phyloP scores from a whole-genome alignment of 257 asterid genomes.

The Verbascum thapsus region DNA sequence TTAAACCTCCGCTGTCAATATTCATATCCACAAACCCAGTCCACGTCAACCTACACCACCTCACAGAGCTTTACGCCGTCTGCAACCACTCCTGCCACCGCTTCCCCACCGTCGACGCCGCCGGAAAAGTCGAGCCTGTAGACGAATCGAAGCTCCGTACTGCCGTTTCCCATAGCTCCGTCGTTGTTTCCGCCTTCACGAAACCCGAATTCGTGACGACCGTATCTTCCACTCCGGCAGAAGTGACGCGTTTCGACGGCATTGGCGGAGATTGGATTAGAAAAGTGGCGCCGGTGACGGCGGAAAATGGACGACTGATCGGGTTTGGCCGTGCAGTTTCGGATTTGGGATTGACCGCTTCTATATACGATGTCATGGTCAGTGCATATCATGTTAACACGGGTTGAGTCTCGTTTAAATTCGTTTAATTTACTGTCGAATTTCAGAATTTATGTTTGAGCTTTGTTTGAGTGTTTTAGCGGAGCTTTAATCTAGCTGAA shows the following conservation, averaged over 20 bases:
- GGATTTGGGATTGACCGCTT: constrained; percentile 75
- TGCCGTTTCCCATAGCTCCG: constrained; percentile 73
- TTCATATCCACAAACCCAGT: constrained; percentile 64
- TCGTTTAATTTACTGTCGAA: too few species aligned
- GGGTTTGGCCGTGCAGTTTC: constrained; percentile 96
- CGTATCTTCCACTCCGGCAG: constrained; percentile 25
- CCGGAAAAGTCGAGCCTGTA: constrained; percentile 63
- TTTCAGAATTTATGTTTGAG: too few species aligned
- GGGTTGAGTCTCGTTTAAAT: too few species aligned
- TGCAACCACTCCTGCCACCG: constrained; percentile 93
- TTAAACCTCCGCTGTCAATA: constrained; percentile 51
- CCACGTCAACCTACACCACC: constrained; percentile 50
- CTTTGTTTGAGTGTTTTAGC: too few species aligned
- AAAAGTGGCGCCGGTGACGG: constrained; percentile 61
- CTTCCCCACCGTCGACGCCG: constrained; percentile 58
- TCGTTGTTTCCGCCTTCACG: constrained; percentile 75
- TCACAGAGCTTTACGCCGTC: constrained; percentile 57
- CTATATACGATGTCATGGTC: constrained; percentile 88
- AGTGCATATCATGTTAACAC: too few species aligned
- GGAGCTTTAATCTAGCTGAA: too few species aligned
- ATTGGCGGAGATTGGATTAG: constrained; percentile 70
- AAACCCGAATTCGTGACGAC: constrained; percentile 38
- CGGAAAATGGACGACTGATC: constrained; percentile 65
- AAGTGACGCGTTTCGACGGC: constrained; percentile 29
- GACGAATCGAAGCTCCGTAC: constrained; percentile 61